Base-by-base conservation (phyloP, 176 grass and related monocot genomes). In the Avena sativa region DNA sequence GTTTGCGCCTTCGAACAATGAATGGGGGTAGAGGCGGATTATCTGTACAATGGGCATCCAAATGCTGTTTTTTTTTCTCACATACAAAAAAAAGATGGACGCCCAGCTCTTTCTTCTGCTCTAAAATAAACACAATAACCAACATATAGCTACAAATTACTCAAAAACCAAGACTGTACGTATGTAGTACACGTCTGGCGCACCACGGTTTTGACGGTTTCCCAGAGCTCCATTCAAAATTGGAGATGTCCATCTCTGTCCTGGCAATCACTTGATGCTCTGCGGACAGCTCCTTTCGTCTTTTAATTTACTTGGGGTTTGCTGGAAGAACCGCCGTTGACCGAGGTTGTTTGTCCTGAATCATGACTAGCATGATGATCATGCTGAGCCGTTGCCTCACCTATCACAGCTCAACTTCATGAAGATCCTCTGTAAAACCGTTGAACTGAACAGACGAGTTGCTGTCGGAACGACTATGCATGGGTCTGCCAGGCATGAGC, bases 401-500 rank as follows among this genome's bases (percentile, higher is more conserved):
- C 17, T 14, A 20, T 21, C 38, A 40, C 4, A 95, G 91, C 76
- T 95, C 90, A 5, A 95, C 90, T 82, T 95, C 93, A 17, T 93
- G 88, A 78, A 95, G 88, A 84, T 95, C 93, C 85, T 91, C 93
- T 28, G 86, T 65, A 52, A 86, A 91, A 69, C 90, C 86, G 14
- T 85, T 88, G 32, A 88, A 71, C 56, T 86, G 90, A 64, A 82
- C 32, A 38, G 90, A 91, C 48, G 90, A 95, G 65, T 60, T 92
- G 83, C 86, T 92, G 71, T 83, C 78, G 9, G 84, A 84, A 61
- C 74, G 71, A 73, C 71, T 88, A 32, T 88, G 89, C 0, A 75
- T 68, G 52, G 61, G 61, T 43, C 50, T 76, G 61, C 56, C 79
- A 46, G 94, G 90, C 70, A 89, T 75, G 36, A 93, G 85, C 48